Evolutionary conservation across 2,329 filamentous ascomycete genomes (phyloP).

Genomic region (Aspergillus pseudoglaucus): DNA sequence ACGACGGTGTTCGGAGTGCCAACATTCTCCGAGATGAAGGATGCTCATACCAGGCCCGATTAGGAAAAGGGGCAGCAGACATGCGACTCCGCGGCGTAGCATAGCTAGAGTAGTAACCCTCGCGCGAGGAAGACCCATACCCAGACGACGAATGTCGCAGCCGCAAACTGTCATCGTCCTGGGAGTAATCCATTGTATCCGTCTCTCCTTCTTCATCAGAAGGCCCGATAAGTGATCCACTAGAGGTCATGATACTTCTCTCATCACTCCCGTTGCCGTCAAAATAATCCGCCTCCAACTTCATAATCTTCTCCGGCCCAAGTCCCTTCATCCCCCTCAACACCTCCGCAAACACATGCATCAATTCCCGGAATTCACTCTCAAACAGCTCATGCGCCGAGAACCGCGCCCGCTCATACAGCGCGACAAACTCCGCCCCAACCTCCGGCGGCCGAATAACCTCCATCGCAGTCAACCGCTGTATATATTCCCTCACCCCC

Average conservation of each 20-base stretch:
- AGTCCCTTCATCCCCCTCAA: constrained; percentile 67
- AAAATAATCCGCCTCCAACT: constrained; percentile 52
- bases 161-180: neutral
- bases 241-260: constrained; percentile 17
- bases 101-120: constrained; percentile 20
- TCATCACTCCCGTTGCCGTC: constrained; percentile 24
- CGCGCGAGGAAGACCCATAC: constrained; percentile 21
- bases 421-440: constrained; percentile 57
- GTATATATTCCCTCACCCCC: constrained; percentile 72
- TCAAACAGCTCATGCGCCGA: constrained; percentile 64
- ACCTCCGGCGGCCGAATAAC: constrained; percentile 52
- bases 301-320: constrained; percentile 42
- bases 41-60: constrained; percentile 1
- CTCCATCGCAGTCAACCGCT: constrained; percentile 60
- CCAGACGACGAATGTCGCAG: neutral
- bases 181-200: constrained; percentile 24
- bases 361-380: constrained; percentile 65
- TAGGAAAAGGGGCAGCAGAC: constrained; percentile 11
- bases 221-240: constrained; percentile 31
- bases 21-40: constrained; percentile 2
- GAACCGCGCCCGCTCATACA: constrained; percentile 83
- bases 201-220: constrained; percentile 36
- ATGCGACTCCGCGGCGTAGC: constrained; percentile 18
- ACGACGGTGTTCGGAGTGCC: constrained; percentile 28
- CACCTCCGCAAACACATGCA: constrained; percentile 77